phyloP scores from a whole-genome alignment of 2,329 filamentous ascomycete genomes.

The Colletotrichum trifolii region DNA sequence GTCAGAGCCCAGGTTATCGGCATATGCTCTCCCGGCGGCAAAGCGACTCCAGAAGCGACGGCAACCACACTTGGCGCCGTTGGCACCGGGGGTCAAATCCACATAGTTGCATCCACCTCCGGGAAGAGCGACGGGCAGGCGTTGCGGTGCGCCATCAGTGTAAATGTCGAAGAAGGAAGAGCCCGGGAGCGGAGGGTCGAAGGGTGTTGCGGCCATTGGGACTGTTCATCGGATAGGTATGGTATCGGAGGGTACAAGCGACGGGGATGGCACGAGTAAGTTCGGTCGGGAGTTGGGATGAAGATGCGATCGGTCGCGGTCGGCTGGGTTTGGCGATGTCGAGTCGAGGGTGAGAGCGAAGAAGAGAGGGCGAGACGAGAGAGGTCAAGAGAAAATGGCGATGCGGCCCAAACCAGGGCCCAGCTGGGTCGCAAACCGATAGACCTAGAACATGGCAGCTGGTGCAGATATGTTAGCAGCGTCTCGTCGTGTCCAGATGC shows the following conservation, averaged over 20 bases:
- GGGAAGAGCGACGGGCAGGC: constrained; percentile 53
- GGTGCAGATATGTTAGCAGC: constrained; percentile 28
- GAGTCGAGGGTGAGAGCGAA: constrained; percentile 13
- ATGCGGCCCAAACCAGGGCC: constrained; percentile 46
- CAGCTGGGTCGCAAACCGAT: constrained; percentile 48
- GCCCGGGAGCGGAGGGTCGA: constrained; percentile 56
- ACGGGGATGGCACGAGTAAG: constrained; percentile 27
- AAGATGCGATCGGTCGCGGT: constrained; percentile 28
- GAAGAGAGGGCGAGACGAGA: not conserved
- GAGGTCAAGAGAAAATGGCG: constrained; percentile 23
- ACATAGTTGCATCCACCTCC: constrained; percentile 68
- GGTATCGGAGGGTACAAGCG: constrained; percentile 27
- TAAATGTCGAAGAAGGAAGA: constrained; percentile 66
- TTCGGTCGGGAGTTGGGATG: constrained; percentile 33
- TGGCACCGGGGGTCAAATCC: constrained; percentile 62
- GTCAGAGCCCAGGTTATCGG: constrained; percentile 48
- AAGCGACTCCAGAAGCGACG: constrained; percentile 69
- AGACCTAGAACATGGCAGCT: constrained; percentile 49
- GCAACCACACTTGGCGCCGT: constrained; percentile 67
- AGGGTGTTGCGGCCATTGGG: constrained; percentile 65
- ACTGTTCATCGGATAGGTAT: constrained; percentile 45
- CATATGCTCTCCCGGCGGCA: constrained; percentile 45
- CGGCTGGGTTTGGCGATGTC: constrained; percentile 34
- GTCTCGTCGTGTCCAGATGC: constrained; percentile 1
- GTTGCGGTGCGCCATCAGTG: constrained; percentile 55